Evolutionary conservation across 805 yeast species (phyloP), one percentile per base, ranked within the genome.

Genomic region (Yarrowia bubula): DNA sequence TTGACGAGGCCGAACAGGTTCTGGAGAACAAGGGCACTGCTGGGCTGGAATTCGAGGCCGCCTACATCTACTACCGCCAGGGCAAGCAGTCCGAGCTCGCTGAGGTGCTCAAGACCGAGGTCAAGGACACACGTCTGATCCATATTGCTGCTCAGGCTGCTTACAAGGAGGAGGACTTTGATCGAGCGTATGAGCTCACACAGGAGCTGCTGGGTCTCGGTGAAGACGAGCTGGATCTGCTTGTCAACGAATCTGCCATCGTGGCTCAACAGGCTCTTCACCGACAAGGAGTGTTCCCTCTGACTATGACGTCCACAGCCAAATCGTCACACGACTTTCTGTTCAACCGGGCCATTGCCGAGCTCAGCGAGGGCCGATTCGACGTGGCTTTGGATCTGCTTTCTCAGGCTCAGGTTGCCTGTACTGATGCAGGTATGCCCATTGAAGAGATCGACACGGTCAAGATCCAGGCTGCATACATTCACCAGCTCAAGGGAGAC

Each of bases 161-260:
- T 69, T 85, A 84, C 75, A 80, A 80, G 68, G 71, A 71, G 31
- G 88, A 86, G 13, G 73, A 78, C 42, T 70, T 74, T 48, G 68
- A 51, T 2, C 75, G 78, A 35, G 83, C 90, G 0, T 75, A 80
- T 66, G 70, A 72, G 8, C 61, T 84, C 4, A 86, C 84, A 71
- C 74, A 74, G 41, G 76, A 75, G 5, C 74, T 83, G 66, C 71
- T 79, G 43, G 51, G 42, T 18, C 58, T 69, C 10, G 66, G 70
- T 5, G 69, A 71, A 42, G 87, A 81, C 69, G 70, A 70, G 22
- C 70, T 78, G 41, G 92, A 87, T 73, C 72, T 86, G 65, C 71
- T 78, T 33, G 86, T 86, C 48, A 88, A 88, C 72, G 84, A 83
- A 70, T 75, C 84, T 66, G 89, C 90, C 4, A 80, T 85, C n/a